Conservation (phyloP, 192 early-diverging fungal species). For the Umbelopsis isabellina region DNA sequence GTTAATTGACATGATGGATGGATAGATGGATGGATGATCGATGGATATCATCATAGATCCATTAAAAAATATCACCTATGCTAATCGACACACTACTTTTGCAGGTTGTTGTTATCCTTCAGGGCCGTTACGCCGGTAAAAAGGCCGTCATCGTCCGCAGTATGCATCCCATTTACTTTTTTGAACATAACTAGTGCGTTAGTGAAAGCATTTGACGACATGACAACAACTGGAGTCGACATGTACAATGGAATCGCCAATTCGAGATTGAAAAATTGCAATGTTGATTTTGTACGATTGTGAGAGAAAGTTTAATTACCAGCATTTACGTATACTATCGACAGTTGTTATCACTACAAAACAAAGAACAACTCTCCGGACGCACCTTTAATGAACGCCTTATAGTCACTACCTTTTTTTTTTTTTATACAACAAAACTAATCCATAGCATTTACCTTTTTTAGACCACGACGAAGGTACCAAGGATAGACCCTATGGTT, state of each 20-base stretch:
- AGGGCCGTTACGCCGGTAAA: constrained; percentile 98
- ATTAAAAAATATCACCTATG: not conserved
- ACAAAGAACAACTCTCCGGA: not conserved
- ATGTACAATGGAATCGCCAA: not conserved
- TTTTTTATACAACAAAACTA: not conserved
- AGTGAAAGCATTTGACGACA: not conserved
- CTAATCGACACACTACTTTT: not conserved
- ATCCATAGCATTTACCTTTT: constrained; percentile 22
- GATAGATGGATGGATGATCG: constrained; percentile 39
- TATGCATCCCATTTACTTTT: constrained; percentile 41
- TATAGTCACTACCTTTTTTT: not conserved
- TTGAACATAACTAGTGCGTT: not conserved
- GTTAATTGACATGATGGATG: constrained; percentile 29
- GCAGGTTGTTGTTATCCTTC: constrained; percentile 96
- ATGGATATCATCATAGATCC: constrained; percentile 19
- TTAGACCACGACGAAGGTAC: constrained; percentile 93
- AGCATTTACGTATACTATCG: too few relatives aligned
- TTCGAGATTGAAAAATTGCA: not conserved
- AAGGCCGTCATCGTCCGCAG: constrained; percentile 99
- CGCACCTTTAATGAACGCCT: not conserved
- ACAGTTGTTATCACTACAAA: too few relatives aligned
- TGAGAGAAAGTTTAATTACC: too few relatives aligned
- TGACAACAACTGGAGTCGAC: not conserved
- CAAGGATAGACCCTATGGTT: constrained; percentile 94
- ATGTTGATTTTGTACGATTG: too few relatives aligned